These are phyloP conservation scores for Saccharomycopsis microspora DNA, from an alignment of 805 yeast genomes.

Conservation along the genomic window DNA sequence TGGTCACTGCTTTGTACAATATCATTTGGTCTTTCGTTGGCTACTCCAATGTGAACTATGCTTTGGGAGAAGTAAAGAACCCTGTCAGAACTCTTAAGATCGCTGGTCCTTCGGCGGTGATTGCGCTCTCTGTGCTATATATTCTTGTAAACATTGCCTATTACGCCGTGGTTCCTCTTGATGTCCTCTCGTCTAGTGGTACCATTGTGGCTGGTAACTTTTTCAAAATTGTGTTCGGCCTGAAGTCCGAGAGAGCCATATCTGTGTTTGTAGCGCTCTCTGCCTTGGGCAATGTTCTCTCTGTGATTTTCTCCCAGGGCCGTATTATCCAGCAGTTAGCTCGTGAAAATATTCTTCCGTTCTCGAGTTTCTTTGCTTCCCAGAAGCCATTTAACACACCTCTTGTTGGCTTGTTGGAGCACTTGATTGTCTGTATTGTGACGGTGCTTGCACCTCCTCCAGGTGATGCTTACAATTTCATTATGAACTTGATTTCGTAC, in stretches of 20 bases:
- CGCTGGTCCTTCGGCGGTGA: conserved; percentile 68
- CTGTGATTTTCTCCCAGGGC: conserved; percentile 75
- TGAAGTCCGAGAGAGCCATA: conserved; percentile 57
- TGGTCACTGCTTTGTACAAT: conserved; percentile 66
- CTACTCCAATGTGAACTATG: conserved; percentile 74
- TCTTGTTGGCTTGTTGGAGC: conserved; percentile 59
- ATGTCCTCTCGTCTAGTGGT: conserved; percentile 47
- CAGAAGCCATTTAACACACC: conserved; percentile 69
- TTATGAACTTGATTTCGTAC: conserved; percentile 68
- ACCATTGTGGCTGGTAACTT: conserved; percentile 67
- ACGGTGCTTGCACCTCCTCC: conserved; percentile 76
- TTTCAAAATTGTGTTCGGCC: conserved; percentile 62
- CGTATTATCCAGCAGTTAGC: conserved; percentile 73
- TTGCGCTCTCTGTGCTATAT: conserved; percentile 51
- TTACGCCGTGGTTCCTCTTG: conserved; percentile 70
- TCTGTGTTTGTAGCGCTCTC: conserved; percentile 73
- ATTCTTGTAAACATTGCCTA: conserved; percentile 72
- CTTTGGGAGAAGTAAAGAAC: conserved; percentile 66
- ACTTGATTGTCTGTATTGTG: conserved; percentile 63
- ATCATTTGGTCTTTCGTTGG: conserved; percentile 83
- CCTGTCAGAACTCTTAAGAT: conserved; percentile 57
- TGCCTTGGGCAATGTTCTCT: conserved; percentile 72
- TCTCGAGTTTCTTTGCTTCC: conserved; percentile 57
- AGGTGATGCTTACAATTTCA: conserved; percentile 79
- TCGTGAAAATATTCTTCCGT: conserved; percentile 73